A percentile compares a stretch with the other conserved stretches of the same genome.
These are phyloP conservation scores for Selenicereus undatus DNA, from an alignment of 148 eudicot species.

Conservation along the genomic window DNA sequence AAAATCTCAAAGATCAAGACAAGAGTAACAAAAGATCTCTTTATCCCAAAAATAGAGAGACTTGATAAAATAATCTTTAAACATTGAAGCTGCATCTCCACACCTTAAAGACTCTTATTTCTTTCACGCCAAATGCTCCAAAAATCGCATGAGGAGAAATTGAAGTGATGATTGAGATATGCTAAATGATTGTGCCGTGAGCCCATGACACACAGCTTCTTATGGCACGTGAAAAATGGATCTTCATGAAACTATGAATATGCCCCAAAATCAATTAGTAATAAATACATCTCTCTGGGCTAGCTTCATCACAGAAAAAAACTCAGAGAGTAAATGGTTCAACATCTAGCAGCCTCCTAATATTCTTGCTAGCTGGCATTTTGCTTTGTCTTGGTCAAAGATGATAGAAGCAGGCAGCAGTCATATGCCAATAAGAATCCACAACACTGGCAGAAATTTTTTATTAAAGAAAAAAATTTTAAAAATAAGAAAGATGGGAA, in stretches of 20 bases:
- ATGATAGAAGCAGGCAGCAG: conserved; percentile 18
- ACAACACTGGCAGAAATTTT: background rate
- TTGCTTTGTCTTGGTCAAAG: conserved; percentile 18
- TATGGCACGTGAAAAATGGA: background rate
- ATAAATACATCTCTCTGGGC: background rate
- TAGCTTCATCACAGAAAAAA: background rate
- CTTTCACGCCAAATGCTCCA: too few species aligned
- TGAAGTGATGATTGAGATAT: background rate
- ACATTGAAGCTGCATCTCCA: too few species aligned
- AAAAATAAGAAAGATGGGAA: background rate
- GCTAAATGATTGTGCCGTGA: background rate
- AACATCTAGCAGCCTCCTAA: background rate
- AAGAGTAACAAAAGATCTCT: too few species aligned
- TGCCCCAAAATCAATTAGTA: background rate
- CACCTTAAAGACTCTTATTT: too few species aligned
- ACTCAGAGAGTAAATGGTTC: background rate
- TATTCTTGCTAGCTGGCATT: conserved; percentile 16
- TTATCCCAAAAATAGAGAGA: too few species aligned
- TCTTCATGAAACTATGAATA: background rate
- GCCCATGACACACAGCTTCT: background rate
- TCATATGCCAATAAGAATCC: conserved; percentile 1
- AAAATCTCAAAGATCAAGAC: too few species aligned
- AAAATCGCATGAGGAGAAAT: background rate
- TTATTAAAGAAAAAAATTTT: too few species aligned
- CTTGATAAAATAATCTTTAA: too few species aligned